Evolutionary conservation across 768 basidiomycete species (phyloP).

Genomic region (Ramaria sp.): DNA sequence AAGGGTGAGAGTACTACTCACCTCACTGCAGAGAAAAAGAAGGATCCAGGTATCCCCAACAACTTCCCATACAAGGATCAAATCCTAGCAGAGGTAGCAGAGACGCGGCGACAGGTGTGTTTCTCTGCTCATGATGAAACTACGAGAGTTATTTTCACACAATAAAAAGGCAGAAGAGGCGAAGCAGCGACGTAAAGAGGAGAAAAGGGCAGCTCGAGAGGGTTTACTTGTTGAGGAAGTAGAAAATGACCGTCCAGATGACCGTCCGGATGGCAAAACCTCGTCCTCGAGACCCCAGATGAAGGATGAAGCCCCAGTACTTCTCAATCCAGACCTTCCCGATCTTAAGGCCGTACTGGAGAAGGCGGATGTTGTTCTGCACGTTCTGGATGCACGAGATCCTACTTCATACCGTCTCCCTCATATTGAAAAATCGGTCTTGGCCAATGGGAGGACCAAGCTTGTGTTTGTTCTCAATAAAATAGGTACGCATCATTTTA

Average conservation of each 20-base stretch:
- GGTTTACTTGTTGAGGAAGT: conserved; percentile 13
- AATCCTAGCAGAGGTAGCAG: conserved; percentile 82
- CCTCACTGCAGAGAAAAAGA: conserved; percentile 48
- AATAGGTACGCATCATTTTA: conserved; percentile 49
- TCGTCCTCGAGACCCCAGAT: conserved; percentile 26
- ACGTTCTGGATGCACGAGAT: conserved; percentile 81
- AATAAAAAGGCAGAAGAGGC: conserved; percentile 59
- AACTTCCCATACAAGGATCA: conserved; percentile 92
- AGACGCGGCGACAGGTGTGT: conserved; percentile 64
- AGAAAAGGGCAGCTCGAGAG: conserved; percentile 40
- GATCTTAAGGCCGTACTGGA: conserved; percentile 60
- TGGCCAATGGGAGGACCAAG: conserved; percentile 32
- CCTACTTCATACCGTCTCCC: conserved; percentile 60
- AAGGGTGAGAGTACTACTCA: neutral
- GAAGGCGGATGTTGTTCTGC: conserved; percentile 65
- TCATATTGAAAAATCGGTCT: conserved; percentile 46
- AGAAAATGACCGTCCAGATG: conserved; percentile 21
- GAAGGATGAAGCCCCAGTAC: conserved; percentile 47
- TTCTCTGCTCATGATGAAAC: neutral
- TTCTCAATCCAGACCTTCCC: conserved; percentile 54
- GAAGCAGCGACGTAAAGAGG: conserved; percentile 56
- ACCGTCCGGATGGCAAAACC: conserved; percentile 15
- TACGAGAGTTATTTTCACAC: neutral
- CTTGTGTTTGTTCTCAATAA: conserved; percentile 75
- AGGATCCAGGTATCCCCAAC: conserved; percentile 91